These are phyloP conservation scores for Xylaria sp. DNA, from an alignment of 2,329 filamentous ascomycete species.

Conservation along the genomic window DNA sequence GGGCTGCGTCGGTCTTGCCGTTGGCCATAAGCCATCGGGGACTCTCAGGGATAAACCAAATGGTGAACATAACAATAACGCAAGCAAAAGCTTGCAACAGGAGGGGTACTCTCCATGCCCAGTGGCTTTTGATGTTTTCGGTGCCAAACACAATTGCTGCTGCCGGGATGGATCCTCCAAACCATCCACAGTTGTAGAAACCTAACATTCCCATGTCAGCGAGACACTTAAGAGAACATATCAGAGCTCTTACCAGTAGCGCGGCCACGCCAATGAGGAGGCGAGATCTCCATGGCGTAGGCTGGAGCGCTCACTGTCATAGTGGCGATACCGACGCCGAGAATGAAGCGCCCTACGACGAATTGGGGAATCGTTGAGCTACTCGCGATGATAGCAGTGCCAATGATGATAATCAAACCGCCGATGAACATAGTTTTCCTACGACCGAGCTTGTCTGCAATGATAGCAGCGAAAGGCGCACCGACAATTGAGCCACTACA, in stretches of 20 bases:
- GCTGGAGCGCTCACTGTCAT: conserved; percentile 61
- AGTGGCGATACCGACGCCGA: conserved; percentile 58
- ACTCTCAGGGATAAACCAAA: conserved; percentile 56
- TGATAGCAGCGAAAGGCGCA: conserved; percentile 55
- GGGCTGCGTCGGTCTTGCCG: conserved; percentile 53
- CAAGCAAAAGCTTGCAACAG: conserved; percentile 60
- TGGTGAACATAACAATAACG: conserved; percentile 51
- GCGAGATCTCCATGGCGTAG: conserved; percentile 59
- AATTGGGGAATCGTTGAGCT: conserved; percentile 53
- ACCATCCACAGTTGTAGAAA: conserved; percentile 66
- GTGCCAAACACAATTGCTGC: conserved; percentile 61
- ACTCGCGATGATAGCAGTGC: conserved; percentile 56
- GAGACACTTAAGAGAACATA: neutral
- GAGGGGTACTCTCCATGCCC: conserved; percentile 61
- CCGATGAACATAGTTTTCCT: conserved; percentile 58
- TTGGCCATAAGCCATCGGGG: conserved; percentile 57
- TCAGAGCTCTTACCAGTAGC: conserved; percentile 51
- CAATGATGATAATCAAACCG: conserved; percentile 57
- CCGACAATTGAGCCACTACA: conserved; percentile 56
- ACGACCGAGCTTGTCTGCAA: conserved; percentile 58
- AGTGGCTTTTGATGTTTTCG: conserved; percentile 57
- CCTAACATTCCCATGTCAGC: conserved; percentile 40
- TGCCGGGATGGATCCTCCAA: conserved; percentile 61
- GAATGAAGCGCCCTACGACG: conserved; percentile 58
- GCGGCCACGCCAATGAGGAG: conserved; percentile 62